phyloP scores from a whole-genome alignment of 139 green algal species.

The Nannochloris sp. region DNA sequence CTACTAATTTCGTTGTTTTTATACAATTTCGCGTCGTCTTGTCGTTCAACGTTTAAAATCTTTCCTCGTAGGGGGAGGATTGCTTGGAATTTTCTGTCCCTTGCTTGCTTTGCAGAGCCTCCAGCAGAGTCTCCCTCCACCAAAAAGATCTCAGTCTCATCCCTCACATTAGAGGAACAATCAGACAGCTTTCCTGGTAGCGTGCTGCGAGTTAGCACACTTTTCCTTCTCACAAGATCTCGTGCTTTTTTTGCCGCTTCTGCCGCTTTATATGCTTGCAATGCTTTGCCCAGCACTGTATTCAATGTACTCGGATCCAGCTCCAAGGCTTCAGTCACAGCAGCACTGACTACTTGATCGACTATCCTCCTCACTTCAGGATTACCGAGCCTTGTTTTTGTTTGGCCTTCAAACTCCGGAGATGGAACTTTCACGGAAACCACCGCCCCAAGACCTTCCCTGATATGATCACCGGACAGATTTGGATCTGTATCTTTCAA shows the following conservation, averaged over 20 bases:
- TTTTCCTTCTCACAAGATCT: constrained; percentile 92
- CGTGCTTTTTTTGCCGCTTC: constrained; percentile 90
- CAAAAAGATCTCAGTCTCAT: constrained; percentile 87
- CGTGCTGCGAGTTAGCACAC: constrained; percentile 69
- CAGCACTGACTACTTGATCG: constrained; percentile 48
- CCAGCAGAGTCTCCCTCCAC: constrained; percentile 96
- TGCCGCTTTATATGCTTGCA: constrained; percentile 57
- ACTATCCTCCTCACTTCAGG: constrained; percentile 80
- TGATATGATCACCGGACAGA: constrained; percentile 80
- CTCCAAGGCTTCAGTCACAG: constrained; percentile 51
- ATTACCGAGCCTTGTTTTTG: constrained; percentile 94
- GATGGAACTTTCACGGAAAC: constrained; percentile 77
- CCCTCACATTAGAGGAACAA: constrained; percentile 56
- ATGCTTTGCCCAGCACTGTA: constrained; percentile 55
- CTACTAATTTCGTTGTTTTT: constrained; percentile 92
- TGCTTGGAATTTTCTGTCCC: constrained; percentile 67
- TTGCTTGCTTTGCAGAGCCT: constrained; percentile 89
- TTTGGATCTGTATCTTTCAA: constrained; percentile 75
- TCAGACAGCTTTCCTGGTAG: constrained; percentile 97
- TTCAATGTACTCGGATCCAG: constrained; percentile 31
- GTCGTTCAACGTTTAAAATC: constrained; percentile 94
- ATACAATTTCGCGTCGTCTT: constrained; percentile 74
- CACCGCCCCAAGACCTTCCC: constrained; percentile 72
- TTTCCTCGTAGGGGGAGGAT: constrained; percentile 94
- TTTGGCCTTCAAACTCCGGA: constrained; percentile 98